A percentile compares a stretch with the other conserved stretches of the same genome.
These are phyloP conservation scores for Phalaenopsis hybrid DNA, from an alignment of 116 monocot genomes.

Conservation along the genomic window DNA sequence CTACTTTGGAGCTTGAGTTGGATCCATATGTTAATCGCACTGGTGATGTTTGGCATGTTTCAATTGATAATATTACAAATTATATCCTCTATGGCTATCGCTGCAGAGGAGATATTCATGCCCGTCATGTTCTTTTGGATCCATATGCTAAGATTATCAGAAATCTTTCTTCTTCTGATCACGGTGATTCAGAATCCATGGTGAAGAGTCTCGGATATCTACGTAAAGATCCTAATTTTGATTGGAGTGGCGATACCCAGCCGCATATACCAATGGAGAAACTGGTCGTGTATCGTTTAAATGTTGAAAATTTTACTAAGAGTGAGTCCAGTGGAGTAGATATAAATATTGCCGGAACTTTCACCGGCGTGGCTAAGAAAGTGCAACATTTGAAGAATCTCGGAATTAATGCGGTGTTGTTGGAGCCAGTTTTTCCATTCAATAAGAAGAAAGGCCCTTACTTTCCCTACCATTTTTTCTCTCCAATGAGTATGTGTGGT, in stretches of 20 bases:
- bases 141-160: slow-evolving; percentile 63
- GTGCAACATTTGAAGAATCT: slow-evolving; percentile 56
- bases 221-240: slow-evolving; percentile 34
- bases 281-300: slow-evolving; percentile 70
- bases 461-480: slow-evolving; percentile 79
- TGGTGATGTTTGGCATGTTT: slow-evolving; percentile 73
- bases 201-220: slow-evolving; percentile 46
- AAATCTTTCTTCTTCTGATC: slow-evolving; percentile 23
- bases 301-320: slow-evolving; percentile 55
- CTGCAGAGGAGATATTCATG: slow-evolving; percentile 37
- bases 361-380: slow-evolving; percentile 55
- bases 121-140: slow-evolving; percentile 51
- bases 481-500: slow-evolving; percentile 50
- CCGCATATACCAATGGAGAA: slow-evolving; percentile 59
- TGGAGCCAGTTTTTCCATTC: slow-evolving; percentile 80
- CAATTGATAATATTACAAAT: slow-evolving; percentile 22
- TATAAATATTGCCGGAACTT: slow-evolving; percentile 51
- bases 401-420: slow-evolving; percentile 75
- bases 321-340: slow-evolving; percentile 46
- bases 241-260: slow-evolving; percentile 61
- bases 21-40: slow-evolving; percentile 77
- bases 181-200: slow-evolving; percentile 27
- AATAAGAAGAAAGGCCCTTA: slow-evolving; percentile 67
- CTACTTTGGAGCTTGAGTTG: slow-evolving; percentile 61
- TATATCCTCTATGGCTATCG: slow-evolving; percentile 65